Base-by-base conservation (phyloP, 1,284 basidiomycete species). In the Apiotrichum mycotoxinovorans region DNA sequence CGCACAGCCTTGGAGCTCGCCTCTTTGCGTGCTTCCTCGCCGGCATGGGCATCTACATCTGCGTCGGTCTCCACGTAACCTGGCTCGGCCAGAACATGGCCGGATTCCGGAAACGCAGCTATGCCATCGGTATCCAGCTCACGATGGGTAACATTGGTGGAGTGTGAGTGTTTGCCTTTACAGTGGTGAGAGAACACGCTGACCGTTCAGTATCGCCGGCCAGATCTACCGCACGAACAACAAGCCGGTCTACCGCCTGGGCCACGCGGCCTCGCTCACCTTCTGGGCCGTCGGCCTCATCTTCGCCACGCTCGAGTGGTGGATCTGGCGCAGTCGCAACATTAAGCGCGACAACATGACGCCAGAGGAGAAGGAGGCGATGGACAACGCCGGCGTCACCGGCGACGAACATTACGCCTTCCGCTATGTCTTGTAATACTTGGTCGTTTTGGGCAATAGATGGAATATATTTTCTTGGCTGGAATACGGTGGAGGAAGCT, bases 111-210 rank as follows among this genome's bases (percentile, higher is more conserved):
- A 65, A 66, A 53, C 59, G 65, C 23, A 55, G 58, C 11, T 61
- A 59, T 14, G 51, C 58, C n/a, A 58, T 66, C 23, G 67, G 67
- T 23, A 43, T 57, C 27, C 66, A 65, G 55, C 67, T 67, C 52
- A 55, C 63, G 1, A 66, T 66, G 56, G 67, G 67, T 20, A 69
- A 66, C 53, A 40, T 54, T 25, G 52, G 52, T 20, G 52, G 52
- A 11, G 51, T 52, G 51, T 34, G n/a, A 52, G 40, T 52, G 3
- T 20, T 5, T 8, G 9, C 40, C 40, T 10, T 20, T 22, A 1
- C 40, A 38, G 3, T 2, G 18, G 40, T 14, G n/a, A 12, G 5
- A 30, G 30, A n/a, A 34, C 33, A 8, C 44, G 44, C n/a, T 20
- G n/a, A 26, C n/a, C 40, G 17, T 9, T 17, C 44, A 46, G 43